phyloP scores from a whole-genome alignment of 2,329 filamentous ascomycete species.

The Alternaria solani region DNA sequence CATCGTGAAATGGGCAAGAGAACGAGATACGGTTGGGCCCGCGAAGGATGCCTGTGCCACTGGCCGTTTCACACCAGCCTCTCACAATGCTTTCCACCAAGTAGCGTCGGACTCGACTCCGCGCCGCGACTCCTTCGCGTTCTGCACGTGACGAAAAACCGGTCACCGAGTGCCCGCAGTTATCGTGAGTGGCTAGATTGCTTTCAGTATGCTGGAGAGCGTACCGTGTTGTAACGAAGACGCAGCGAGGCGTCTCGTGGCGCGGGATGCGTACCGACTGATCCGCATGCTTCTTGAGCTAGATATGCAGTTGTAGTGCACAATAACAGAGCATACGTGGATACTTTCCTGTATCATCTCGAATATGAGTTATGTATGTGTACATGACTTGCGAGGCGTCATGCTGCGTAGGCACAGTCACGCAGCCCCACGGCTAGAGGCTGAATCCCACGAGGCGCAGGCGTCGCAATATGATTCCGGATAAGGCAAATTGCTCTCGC shows the following conservation, averaged over 20 bases:
- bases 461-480: conserved; percentile 15
- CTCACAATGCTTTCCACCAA: neutral
- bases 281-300: conserved; percentile 5
- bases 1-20: conserved; percentile 2
- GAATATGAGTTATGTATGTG: neutral
- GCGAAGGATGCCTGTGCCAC: conserved; percentile 16
- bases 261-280: conserved; percentile 9
- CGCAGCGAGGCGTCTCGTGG: conserved; percentile 8
- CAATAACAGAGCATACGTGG: neutral
- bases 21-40: conserved; percentile 13
- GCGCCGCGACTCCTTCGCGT: conserved; percentile 4
- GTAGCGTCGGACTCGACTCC: conserved; percentile 7
- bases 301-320: conserved; percentile 1
- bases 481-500: conserved; percentile 7
- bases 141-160: conserved; percentile 10
- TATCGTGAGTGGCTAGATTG: conserved; percentile 1
- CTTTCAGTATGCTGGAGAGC: conserved; percentile 9
- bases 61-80: conserved; percentile 4
- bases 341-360: neutral
- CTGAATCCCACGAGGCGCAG: conserved; percentile 10
- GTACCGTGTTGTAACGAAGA: neutral
- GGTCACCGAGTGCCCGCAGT: conserved; percentile 9
- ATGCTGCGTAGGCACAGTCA: conserved; percentile 3
- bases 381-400: conserved; percentile 5
- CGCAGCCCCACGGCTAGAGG: conserved; percentile 10